Percentiles rank a stretch among this genome's conserved stretches.
These are phyloP conservation scores for Planoprotostelium fungivorum DNA, from an alignment of 78 protist species.

Conservation along the genomic window DNA sequence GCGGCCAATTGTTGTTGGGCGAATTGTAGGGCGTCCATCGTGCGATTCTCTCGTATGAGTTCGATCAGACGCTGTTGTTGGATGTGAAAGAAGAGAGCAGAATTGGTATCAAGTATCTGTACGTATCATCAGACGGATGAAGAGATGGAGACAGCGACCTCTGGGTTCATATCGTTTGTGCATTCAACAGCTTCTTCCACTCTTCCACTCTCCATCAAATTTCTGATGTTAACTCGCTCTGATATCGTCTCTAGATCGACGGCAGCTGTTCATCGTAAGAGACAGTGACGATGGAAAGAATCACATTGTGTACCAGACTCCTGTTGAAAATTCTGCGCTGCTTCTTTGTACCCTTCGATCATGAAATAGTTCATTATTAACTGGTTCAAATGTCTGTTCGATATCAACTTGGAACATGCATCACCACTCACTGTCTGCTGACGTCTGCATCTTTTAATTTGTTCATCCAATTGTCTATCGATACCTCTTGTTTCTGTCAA, in stretches of 20 bases:
- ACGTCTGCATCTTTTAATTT: background rate
- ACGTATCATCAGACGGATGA: background rate
- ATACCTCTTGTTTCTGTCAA: too few species aligned
- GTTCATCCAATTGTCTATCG: background rate
- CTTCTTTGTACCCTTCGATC: conserved; percentile 83
- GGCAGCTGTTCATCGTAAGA: conserved; percentile 6
- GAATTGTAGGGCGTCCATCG: conserved; percentile 79
- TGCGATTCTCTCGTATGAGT: conserved; percentile 61
- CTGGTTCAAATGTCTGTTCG: conserved; percentile 50
- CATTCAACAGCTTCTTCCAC: conserved; percentile 73
- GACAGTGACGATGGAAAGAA: background rate
- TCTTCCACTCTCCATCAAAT: conserved; percentile 74
- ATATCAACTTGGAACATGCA: too few species aligned
- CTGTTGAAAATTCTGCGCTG: conserved; percentile 68
- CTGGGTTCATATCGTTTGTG: conserved; percentile 84
- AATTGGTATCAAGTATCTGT: conserved; percentile 74
- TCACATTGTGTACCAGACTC: conserved; percentile 73
- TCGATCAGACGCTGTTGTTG: conserved; percentile 89
- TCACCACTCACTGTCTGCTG: background rate
- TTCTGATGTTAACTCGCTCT: conserved; percentile 60
- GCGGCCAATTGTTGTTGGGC: conserved; percentile 88
- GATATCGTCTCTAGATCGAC: conserved; percentile 57
- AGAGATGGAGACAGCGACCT: conserved; percentile 24
- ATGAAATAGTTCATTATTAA: conserved; percentile 86
- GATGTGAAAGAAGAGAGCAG: conserved; percentile 72